phyloP scores from a whole-genome alignment of 2,329 filamentous ascomycete species.

The Periconia macrospinosa region DNA sequence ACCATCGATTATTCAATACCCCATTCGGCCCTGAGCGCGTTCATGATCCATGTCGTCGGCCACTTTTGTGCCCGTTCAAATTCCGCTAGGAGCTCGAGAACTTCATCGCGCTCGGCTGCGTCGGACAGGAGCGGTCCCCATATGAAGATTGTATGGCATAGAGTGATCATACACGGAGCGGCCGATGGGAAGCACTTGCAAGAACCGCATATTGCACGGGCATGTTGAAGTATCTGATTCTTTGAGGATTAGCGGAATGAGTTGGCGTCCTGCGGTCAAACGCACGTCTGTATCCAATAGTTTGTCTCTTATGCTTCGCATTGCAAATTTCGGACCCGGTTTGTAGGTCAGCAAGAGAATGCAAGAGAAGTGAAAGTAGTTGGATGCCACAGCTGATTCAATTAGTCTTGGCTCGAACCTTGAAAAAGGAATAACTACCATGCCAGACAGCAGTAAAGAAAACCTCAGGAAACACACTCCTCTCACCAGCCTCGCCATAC shows the following conservation, averaged over 20 bases:
- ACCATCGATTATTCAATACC: slow-evolving; percentile 2
- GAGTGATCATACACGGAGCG: background rate
- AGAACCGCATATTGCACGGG: slow-evolving; percentile 1
- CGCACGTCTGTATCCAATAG: slow-evolving; percentile 25
- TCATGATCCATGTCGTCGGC: slow-evolving; percentile 36
- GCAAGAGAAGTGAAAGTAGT: slow-evolving; percentile 30
- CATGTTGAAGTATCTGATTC: background rate
- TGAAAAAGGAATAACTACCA: slow-evolving; percentile 23
- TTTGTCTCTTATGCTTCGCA: slow-evolving; percentile 19
- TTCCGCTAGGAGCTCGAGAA: slow-evolving; percentile 22
- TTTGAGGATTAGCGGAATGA: slow-evolving; percentile 20
- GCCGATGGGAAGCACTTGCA: slow-evolving; percentile 1
- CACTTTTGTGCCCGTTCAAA: slow-evolving; percentile 28
- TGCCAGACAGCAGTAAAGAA: slow-evolving; percentile 34
- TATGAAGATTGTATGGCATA: slow-evolving; percentile 8
- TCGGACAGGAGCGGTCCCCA: slow-evolving; percentile 21
- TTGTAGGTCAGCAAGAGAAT: slow-evolving; percentile 33
- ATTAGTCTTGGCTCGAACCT: no score
- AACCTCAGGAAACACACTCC: slow-evolving; percentile 23
- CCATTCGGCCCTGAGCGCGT: slow-evolving; percentile 30
- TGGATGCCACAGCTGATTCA: no score
- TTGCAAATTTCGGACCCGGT: slow-evolving; percentile 29
- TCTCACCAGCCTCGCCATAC: slow-evolving; percentile 13
- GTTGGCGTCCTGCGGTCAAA: slow-evolving; percentile 8
- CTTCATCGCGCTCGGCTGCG: slow-evolving; percentile 18